Evolutionary conservation across 2,329 filamentous ascomycete species (phyloP).

Genomic region (Cryphonectria nitschkei): DNA sequence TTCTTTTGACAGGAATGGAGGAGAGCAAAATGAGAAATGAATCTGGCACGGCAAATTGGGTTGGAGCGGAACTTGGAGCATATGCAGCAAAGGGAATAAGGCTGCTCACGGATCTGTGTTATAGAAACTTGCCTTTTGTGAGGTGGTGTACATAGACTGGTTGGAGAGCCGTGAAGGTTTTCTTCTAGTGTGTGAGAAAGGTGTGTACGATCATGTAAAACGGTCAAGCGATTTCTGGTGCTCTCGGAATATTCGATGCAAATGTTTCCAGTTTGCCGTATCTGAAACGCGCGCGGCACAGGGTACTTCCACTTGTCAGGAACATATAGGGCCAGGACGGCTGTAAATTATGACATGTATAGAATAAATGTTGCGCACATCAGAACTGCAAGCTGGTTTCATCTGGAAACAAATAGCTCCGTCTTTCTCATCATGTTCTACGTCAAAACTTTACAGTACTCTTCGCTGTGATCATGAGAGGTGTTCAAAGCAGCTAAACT

Average conservation of each 20-base stretch:
- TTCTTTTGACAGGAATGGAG: slow-evolving; percentile 2
- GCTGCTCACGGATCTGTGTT: slow-evolving; percentile 5
- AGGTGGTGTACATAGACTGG: neutral
- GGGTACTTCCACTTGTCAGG: neutral
- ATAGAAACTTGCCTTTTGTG: neutral
- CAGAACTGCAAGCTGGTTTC: neutral
- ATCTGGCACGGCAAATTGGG: neutral
- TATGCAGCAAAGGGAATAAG: neutral
- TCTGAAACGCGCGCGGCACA: neutral
- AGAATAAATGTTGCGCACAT: neutral
- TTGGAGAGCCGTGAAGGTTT: neutral
- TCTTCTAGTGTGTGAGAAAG: no score
- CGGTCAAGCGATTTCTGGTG: neutral
- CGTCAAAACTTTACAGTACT: no score
- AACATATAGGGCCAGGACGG: neutral
- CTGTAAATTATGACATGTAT: slow-evolving; percentile 8
- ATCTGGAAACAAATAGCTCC: neutral
- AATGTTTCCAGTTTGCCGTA: neutral
- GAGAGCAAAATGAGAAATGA: neutral
- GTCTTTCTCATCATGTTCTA: neutral
- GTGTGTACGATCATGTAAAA: neutral
- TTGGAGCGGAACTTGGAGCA: neutral
- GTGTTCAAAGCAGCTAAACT: neutral
- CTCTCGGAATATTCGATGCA: neutral
- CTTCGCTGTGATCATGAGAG: neutral